Percentiles rank a stretch among this genome's conserved stretches.
phyloP scores from a whole-genome alignment of 1,284 basidiomycete genomes.

The Ganoderma resinaceum region DNA sequence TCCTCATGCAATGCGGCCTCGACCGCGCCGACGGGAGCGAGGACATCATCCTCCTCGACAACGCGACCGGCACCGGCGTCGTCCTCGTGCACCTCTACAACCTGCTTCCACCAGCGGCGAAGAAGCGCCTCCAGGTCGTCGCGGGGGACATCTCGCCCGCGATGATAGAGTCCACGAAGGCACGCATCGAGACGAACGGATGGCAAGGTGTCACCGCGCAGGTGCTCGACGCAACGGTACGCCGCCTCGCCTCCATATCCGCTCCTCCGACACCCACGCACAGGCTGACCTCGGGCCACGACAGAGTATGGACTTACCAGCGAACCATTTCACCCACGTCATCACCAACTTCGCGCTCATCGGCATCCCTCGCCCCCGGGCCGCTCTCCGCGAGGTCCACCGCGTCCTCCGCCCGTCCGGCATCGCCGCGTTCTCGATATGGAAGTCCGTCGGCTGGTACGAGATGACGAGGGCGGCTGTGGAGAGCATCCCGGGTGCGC shows the following conservation, averaged over 20 bases:
- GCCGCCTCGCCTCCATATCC: neutral
- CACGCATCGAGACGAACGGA: slow-evolving; percentile 13
- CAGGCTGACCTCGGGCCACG: neutral
- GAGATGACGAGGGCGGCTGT: neutral
- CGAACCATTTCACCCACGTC: slow-evolving; percentile 18
- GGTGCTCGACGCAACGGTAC: slow-evolving; percentile 18
- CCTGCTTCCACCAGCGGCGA: slow-evolving; percentile 7
- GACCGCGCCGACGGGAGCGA: slow-evolving; percentile 13
- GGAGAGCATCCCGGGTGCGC: slow-evolving; percentile 1
- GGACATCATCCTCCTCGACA: slow-evolving; percentile 19
- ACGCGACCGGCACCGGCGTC: slow-evolving; percentile 20
- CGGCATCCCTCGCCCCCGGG: slow-evolving; percentile 2
- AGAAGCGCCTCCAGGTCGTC: slow-evolving; percentile 8
- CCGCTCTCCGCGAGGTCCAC: neutral
- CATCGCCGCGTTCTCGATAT: slow-evolving; percentile 4
- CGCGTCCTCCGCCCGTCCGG: slow-evolving; percentile 12
- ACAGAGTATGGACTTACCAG: slow-evolving; percentile 18
- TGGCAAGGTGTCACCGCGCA: slow-evolving; percentile 10
- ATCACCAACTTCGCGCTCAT: slow-evolving; percentile 9
- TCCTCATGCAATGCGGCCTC: slow-evolving; percentile 17
- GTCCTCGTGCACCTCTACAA: slow-evolving; percentile 15
- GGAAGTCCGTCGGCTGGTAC: slow-evolving; percentile 8
- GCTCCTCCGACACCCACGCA: neutral
- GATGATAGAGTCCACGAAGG: slow-evolving; percentile 14
- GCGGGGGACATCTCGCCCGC: slow-evolving; percentile 18